Evolutionary conservation across 2,329 filamentous ascomycete species (phyloP).

Genomic region (Lanzia echinophila): DNA sequence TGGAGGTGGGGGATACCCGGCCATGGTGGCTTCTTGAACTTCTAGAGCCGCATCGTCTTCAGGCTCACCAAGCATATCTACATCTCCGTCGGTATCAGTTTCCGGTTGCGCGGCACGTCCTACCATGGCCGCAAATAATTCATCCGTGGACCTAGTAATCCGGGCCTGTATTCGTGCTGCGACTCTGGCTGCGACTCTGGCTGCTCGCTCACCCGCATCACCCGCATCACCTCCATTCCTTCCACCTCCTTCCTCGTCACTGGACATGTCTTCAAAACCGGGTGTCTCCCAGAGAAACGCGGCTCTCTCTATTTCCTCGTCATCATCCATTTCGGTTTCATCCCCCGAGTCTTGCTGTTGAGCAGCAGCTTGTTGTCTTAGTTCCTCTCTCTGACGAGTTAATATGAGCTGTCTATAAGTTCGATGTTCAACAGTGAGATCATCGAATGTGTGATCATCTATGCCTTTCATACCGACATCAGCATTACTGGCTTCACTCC

Average conservation of each 20-base stretch:
- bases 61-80: conserved; percentile 40
- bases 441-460: conserved; percentile 66
- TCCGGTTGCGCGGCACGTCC: conserved; percentile 22
- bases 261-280: conserved; percentile 23
- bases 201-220: neutral
- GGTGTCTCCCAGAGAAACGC: conserved; percentile 28
- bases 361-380: conserved; percentile 17
- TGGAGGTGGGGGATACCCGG: conserved; percentile 59
- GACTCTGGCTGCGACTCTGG: neutral
- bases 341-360: conserved; percentile 12
- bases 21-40: conserved; percentile 69
- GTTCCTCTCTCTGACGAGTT: conserved; percentile 15
- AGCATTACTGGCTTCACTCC: conserved; percentile 75
- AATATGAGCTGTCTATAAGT: conserved; percentile 18
- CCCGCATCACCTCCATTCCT: neutral
- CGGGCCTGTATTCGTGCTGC: neutral
- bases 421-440: conserved; percentile 17
- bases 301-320: conserved; percentile 48
- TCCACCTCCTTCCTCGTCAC: conserved; percentile 17
- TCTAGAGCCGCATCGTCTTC: conserved; percentile 53
- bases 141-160: conserved; percentile 20
- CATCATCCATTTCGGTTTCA: conserved; percentile 20
- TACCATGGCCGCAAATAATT: conserved; percentile 7
- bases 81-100: conserved; percentile 36
- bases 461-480: conserved; percentile 71